These are phyloP conservation scores for Spinellus fusiger DNA, from an alignment of 192 early-diverging fungal species.

Conservation along the genomic window DNA sequence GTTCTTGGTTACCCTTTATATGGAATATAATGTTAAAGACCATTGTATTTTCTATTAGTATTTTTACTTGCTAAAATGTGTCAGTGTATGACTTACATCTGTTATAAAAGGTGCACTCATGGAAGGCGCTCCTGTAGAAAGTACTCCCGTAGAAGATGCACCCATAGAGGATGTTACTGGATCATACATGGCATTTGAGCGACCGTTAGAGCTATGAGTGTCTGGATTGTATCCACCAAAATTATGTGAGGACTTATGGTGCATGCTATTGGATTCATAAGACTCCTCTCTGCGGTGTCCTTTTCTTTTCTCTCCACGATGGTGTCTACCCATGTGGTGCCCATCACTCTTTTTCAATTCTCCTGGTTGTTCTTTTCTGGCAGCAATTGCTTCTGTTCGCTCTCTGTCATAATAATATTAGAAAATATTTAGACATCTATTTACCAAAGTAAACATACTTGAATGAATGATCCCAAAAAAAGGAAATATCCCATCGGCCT, in stretches of 20 bases:
- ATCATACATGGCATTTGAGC: conserved; percentile 15
- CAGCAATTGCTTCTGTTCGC: not conserved
- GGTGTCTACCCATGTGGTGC: too few relatives aligned
- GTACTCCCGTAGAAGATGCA: not conserved
- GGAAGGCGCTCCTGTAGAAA: not conserved
- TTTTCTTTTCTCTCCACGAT: too few relatives aligned
- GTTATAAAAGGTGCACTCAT: not conserved
- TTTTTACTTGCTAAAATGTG: too few relatives aligned
- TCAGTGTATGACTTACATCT: too few relatives aligned
- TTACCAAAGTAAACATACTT: conserved; percentile 11
- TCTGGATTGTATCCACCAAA: too few relatives aligned
- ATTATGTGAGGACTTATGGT: too few relatives aligned
- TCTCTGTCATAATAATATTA: conserved; percentile 2
- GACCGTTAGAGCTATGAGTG: too few relatives aligned
- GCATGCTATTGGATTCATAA: too few relatives aligned
- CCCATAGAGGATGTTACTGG: not conserved
- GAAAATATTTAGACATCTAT: not conserved
- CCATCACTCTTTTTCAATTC: too few relatives aligned
- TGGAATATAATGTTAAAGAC: not conserved
- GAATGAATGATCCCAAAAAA: conserved; percentile 38
- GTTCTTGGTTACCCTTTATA: too few relatives aligned
- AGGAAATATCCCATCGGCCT: conserved; percentile 33
- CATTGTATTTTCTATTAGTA: conserved; percentile 5
- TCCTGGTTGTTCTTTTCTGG: too few relatives aligned
- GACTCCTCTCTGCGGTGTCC: too few relatives aligned